Evolutionary conservation across 192 early-diverging fungal genomes (phyloP).

Genomic region (Podila epicladia): DNA sequence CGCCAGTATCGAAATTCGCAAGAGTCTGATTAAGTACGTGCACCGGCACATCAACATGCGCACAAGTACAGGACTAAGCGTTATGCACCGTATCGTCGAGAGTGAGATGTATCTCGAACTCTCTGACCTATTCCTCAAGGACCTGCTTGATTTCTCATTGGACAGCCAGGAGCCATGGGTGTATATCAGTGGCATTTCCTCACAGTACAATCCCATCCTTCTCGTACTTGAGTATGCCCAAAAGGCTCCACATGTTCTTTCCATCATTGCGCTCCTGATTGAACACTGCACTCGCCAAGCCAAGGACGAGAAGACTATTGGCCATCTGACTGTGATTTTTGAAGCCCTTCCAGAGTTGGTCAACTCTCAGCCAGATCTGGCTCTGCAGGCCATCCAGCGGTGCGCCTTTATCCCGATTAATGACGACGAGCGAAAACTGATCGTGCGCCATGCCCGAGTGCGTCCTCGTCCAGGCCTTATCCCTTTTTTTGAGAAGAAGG

Average conservation of each 20-base stretch:
- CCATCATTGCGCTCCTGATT: not conserved
- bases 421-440: not conserved
- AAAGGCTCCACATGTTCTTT: not conserved
- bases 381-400: not conserved
- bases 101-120: not conserved
- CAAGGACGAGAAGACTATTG: not conserved
- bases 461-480: not conserved
- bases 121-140: not conserved
- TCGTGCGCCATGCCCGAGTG: not conserved
- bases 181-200: not conserved
- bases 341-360: conserved; percentile 1
- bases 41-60: not conserved
- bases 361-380: not conserved
- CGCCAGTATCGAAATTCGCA: not conserved
- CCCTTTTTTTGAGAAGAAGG: not conserved
- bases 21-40: not conserved
- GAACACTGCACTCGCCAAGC: conserved; percentile 4
- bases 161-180: not conserved
- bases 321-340: not conserved
- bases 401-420: not conserved
- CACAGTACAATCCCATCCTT: not conserved
- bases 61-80: not conserved
- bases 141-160: not conserved
- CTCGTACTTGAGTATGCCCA: not conserved
- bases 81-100: not conserved